Percentiles rank a stretch among this genome's conserved stretches.
Evolutionary conservation across 108 stramenopile genomes (phyloP).

Genomic region (Cyclotella baltica): DNA sequence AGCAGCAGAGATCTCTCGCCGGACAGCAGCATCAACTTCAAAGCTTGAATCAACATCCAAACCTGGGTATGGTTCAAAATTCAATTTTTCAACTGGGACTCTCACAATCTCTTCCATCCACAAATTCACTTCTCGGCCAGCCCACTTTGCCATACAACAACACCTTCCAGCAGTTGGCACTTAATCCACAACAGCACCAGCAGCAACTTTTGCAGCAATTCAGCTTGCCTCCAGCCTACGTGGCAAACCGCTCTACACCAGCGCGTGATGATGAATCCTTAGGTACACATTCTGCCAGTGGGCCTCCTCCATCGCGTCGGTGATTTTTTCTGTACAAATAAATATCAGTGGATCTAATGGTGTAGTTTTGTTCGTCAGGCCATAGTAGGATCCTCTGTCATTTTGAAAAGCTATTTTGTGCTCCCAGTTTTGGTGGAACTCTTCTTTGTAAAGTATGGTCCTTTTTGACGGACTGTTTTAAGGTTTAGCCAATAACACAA

Average conservation of each 20-base stretch:
- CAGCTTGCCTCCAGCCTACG: slow-evolving; percentile 5
- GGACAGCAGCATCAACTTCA: slow-evolving; percentile 8
- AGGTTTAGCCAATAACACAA: too few species aligned
- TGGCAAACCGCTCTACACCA: neutral
- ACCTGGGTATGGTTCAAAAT: neutral
- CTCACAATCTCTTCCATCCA: slow-evolving; percentile 3
- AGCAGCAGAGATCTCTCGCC: slow-evolving; percentile 8
- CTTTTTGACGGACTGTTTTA: too few species aligned
- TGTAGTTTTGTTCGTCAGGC: neutral
- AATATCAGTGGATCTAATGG: too few species aligned
- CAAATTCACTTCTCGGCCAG: slow-evolving; percentile 9
- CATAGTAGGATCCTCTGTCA: neutral
- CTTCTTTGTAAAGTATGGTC: too few species aligned
- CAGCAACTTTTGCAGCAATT: slow-evolving; percentile 7
- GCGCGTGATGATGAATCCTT: slow-evolving; percentile 9
- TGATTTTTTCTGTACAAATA: neutral
- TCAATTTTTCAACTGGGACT: slow-evolving; percentile 2
- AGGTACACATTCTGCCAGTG: slow-evolving; percentile 6
- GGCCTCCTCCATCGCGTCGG: slow-evolving; percentile 4
- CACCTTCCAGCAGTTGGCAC: slow-evolving; percentile 1
- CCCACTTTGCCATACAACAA: neutral
- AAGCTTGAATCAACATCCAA: neutral
- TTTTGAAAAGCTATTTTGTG: too few species aligned
- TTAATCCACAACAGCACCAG: neutral
- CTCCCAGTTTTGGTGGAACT: too few species aligned